Conservation (phyloP, 306 rosid genomes). For the Cicer judaicum region DNA sequence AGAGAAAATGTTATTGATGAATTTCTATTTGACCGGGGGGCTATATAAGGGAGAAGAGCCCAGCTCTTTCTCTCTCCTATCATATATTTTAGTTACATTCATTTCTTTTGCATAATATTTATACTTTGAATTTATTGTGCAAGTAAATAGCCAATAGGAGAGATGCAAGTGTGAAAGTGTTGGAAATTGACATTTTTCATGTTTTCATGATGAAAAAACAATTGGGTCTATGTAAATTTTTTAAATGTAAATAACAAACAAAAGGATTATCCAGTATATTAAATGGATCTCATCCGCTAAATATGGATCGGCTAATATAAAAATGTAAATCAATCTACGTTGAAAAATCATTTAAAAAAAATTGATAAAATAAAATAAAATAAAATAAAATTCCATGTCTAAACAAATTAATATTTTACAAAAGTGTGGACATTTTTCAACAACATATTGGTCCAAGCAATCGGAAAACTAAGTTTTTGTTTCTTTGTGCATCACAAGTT, state of each 20-base stretch:
- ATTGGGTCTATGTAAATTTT: not conserved
- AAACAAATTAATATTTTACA: not conserved
- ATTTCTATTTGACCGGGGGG: not conserved
- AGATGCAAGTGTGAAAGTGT: not conserved
- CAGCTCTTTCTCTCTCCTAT: no score
- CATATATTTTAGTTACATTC: not conserved
- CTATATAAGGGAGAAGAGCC: no score
- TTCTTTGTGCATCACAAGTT: slow-evolving; percentile 4
- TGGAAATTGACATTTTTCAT: not conserved
- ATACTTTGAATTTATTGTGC: not conserved
- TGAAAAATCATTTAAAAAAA: no score
- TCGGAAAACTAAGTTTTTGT: slow-evolving; percentile 5
- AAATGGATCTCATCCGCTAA: slow-evolving; percentile 28
- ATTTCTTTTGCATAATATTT: not conserved
- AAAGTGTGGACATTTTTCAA: not conserved
- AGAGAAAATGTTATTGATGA: no score
- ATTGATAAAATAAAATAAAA: no score
- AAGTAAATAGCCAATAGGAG: not conserved
- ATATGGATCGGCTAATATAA: slow-evolving; percentile 24
- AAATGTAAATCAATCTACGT: not conserved
- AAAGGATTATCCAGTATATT: slow-evolving; percentile 6
- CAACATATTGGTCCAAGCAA: slow-evolving; percentile 2
- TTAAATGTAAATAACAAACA: not conserved
- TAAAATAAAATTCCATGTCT: no score
- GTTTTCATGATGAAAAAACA: not conserved